These are phyloP conservation scores for Marasmius tenuissimus DNA, from an alignment of 1,284 basidiomycete species.

Conservation along the genomic window DNA sequence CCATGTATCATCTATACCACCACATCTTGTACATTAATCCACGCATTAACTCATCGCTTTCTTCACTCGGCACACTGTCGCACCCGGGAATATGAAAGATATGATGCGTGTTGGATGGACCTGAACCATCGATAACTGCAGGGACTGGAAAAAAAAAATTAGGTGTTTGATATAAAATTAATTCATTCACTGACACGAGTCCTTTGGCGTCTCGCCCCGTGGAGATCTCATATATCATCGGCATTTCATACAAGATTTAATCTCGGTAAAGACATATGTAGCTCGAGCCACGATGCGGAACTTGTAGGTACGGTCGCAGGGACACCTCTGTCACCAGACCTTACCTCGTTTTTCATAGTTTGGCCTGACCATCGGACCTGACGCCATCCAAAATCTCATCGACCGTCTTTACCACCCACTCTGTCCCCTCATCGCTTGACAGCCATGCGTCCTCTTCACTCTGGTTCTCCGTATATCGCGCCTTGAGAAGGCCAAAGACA, in stretches of 20 bases:
- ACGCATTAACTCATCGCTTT: not conserved
- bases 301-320: constrained; percentile 18
- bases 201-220: not conserved
- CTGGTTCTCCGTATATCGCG: constrained; percentile 58
- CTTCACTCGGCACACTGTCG: not conserved
- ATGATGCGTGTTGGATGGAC: not conserved
- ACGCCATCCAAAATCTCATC: constrained; percentile 80
- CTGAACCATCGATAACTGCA: constrained; percentile 1
- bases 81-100: not conserved
- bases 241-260: constrained; percentile 2
- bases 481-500: constrained; percentile 91
- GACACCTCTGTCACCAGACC: constrained; percentile 17
- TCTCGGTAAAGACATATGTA: not conserved
- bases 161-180: not conserved
- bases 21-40: not conserved
- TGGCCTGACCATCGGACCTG: constrained; percentile 43
- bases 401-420: constrained; percentile 88
- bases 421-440: constrained; percentile 84
- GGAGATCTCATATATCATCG: constrained; percentile 1
- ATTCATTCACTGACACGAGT: not conserved
- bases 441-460: constrained; percentile 85
- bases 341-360: constrained; percentile 48
- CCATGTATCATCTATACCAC: not conserved
- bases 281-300: constrained; percentile 33
- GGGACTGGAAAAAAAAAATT: not conserved